These are phyloP conservation scores for Albugo candida DNA, from an alignment of 352 stramenopile genomes.

Conservation along the genomic window DNA sequence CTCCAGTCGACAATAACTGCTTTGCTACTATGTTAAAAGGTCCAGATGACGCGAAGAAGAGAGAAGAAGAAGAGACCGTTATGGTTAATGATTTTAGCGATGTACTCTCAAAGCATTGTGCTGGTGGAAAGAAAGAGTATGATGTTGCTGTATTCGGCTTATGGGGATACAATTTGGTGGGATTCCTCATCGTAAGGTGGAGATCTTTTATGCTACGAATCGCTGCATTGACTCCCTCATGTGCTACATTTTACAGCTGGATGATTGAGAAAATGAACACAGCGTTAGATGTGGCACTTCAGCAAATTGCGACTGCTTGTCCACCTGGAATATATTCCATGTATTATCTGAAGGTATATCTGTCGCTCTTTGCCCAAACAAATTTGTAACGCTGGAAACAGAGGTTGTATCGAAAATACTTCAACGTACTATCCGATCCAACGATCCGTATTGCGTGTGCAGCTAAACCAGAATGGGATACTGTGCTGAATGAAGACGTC, in stretches of 20 bases:
- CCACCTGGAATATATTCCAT: constrained; percentile 45
- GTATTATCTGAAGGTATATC: constrained; percentile 38
- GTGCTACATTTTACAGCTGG: constrained; percentile 18
- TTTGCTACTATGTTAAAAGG: not conserved
- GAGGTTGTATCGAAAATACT: constrained; percentile 66
- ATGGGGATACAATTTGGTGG: constrained; percentile 46
- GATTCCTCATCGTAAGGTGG: constrained; percentile 54
- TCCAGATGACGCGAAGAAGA: not conserved
- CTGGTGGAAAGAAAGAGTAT: constrained; percentile 44
- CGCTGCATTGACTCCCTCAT: not conserved
- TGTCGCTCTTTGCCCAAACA: not conserved
- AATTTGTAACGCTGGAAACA: constrained; percentile 4
- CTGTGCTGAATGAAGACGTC: not conserved
- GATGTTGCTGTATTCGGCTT: constrained; percentile 53
- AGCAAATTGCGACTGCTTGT: constrained; percentile 30
- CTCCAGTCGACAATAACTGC: not conserved
- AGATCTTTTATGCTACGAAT: not conserved
- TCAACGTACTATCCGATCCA: constrained; percentile 33
- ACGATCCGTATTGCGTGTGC: constrained; percentile 24
- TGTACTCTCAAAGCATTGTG: constrained; percentile 30
- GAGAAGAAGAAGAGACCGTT: constrained; percentile 16
- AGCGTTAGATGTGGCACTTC: constrained; percentile 35
- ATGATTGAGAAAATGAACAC: constrained; percentile 47
- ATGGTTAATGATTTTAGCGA: constrained; percentile 43
- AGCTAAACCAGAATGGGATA: constrained; percentile 41